Conservation (phyloP, 1,284 basidiomycete genomes). For the Ustilago vetiveriae region DNA sequence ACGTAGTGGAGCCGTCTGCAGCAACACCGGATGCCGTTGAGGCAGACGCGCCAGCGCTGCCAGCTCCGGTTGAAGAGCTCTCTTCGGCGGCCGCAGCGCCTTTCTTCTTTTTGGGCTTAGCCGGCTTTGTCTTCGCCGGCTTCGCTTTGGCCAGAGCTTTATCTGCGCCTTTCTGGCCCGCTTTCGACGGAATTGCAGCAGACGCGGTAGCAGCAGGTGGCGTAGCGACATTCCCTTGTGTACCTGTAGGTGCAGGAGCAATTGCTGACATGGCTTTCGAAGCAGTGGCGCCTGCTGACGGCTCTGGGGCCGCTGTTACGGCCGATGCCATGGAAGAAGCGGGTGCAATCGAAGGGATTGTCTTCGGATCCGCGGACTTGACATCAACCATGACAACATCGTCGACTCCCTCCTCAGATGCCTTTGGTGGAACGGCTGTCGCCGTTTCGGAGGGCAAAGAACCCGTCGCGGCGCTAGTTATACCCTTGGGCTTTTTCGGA, state of each 20-base stretch:
- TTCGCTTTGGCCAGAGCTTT: slow-evolving; percentile 26
- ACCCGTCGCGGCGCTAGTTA: not conserved
- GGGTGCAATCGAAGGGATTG: not conserved
- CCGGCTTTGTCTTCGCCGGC: slow-evolving; percentile 33
- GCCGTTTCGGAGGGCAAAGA: too few relatives aligned
- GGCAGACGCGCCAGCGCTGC: too few relatives aligned
- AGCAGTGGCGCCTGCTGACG: slow-evolving; percentile 7
- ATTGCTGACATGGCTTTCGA: slow-evolving; percentile 4
- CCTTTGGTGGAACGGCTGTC: too few relatives aligned
- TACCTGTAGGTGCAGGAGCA: slow-evolving; percentile 3
- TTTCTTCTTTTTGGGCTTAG: slow-evolving; percentile 47
- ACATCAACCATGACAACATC: slow-evolving; percentile 42
- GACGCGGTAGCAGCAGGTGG: not conserved
- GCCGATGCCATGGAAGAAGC: slow-evolving; percentile 1
- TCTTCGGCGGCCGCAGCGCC: slow-evolving; percentile 16
- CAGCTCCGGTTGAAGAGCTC: not conserved
- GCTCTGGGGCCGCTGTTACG: not conserved
- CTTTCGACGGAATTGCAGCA: slow-evolving; percentile 3
- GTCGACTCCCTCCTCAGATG: slow-evolving; percentile 11
- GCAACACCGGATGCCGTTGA: too few relatives aligned
- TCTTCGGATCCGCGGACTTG: slow-evolving; percentile 14
- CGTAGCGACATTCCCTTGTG: not conserved
- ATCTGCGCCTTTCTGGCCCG: slow-evolving; percentile 11
- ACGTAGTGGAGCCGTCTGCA: slow-evolving; percentile 2
- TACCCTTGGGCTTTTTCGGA: slow-evolving; percentile 24